Evolutionary conservation across 2,329 filamentous ascomycete species (phyloP), one percentile per base, ranked within the genome.

Genomic region (Raffaelea arxii): DNA sequence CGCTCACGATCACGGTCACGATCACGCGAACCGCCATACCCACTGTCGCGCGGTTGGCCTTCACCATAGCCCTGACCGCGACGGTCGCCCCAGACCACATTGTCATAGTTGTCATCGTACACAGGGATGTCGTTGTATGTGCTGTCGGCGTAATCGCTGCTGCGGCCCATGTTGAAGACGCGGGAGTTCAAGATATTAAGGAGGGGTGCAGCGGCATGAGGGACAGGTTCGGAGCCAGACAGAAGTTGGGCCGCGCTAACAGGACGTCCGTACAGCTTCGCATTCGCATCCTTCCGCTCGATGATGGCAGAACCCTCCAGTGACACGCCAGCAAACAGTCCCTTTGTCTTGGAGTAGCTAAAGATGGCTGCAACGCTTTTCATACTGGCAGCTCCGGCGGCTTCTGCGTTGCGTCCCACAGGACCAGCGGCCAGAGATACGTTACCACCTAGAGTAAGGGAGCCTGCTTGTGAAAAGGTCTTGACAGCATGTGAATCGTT

Each of bases 261-360:
- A 51, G 85, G 80, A 49, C 83, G 79, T 51, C 87, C 86, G 64
- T 36, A 98, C 51, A 98, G 77, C 68, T 94, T 95, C 68, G 95
- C 86, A 62, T 98, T 98, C 56, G 92, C 92, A 65, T 98, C 92
- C 67, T 89, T 84, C 53, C 92, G 80, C 69, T 98, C 92, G 53
- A 97, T 86, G 54, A 98, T 83, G 45, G 86, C 89, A 51, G 85
- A 91, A 21, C 92, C 92, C 64, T 98, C 92, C 54, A 98, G 71
- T 56, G 86, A 94, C 41, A 98, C 90, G 60, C 92, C 92, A 5
- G 92, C 92, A 57, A 98, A 98, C 25, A 98, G 70, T 19, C 92
- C 92, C 70, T 96, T 97, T 12, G 92, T 98, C 69, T 96, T 97
- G 63, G 85, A 92, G 73, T 98, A 98, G 58, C 86, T 87, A 71